phyloP scores from a whole-genome alignment of 352 stramenopile genomes.

The Plasmopara muralis region DNA sequence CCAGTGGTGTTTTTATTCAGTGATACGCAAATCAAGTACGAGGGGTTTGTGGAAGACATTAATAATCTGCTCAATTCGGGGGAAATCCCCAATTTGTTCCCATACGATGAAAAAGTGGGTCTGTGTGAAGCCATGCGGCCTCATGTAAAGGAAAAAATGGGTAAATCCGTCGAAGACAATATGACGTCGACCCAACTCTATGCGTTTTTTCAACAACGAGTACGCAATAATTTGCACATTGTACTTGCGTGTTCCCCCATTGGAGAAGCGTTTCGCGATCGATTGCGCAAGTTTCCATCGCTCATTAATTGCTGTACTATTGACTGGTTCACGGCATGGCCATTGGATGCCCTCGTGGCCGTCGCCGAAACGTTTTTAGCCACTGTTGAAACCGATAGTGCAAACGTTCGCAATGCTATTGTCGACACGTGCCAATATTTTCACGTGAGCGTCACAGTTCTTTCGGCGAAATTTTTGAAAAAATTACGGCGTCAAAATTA shows the following conservation, averaged over 20 bases:
- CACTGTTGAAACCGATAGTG: conserved; percentile 85
- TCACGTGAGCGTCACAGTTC: conserved; percentile 84
- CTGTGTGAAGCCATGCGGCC: conserved; percentile 88
- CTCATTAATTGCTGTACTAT: conserved; percentile 98
- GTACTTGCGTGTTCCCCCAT: conserved; percentile 93
- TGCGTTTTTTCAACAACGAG: conserved; percentile 89
- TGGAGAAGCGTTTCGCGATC: conserved; percentile 90
- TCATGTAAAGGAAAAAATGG: conserved; percentile 88
- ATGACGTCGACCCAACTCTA: conserved; percentile 90
- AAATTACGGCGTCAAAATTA: conserved; percentile 89
- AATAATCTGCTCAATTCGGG: conserved; percentile 96
- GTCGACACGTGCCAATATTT: conserved; percentile 92
- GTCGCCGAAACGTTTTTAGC: conserved; percentile 91
- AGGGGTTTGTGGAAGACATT: conserved; percentile 95
- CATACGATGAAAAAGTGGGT: conserved; percentile 86
- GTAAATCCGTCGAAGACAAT: conserved; percentile 85
- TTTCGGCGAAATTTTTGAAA: conserved; percentile 80
- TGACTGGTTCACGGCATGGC: conserved; percentile 95
- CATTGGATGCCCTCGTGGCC: conserved; percentile 87
- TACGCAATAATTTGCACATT: conserved; percentile 90
- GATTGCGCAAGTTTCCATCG: conserved; percentile 92
- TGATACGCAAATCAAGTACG: conserved; percentile 94
- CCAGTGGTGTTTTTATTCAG: conserved; percentile 93
- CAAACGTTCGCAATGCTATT: conserved; percentile 63
- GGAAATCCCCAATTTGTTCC: conserved; percentile 94